Base-by-base conservation (phyloP, 1,284 basidiomycete genomes). In the Peniophora sp. region DNA sequence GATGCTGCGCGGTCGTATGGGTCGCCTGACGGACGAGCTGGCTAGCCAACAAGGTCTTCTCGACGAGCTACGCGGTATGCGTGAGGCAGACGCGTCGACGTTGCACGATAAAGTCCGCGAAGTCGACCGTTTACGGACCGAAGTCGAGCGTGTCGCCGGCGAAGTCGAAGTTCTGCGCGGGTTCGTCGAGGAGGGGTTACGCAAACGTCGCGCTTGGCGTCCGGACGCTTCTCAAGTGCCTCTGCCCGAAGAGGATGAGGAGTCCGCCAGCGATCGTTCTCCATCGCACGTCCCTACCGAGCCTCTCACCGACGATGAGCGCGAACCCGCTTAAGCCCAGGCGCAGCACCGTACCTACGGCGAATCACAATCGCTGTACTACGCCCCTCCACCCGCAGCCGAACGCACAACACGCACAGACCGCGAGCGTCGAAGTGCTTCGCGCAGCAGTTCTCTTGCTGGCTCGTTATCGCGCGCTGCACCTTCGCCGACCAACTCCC, bases 111-210 rank as follows among this genome's bases (percentile, higher is more conserved):
- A 86, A 61, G 67, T 75, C 22, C 66, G 67, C 12, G 85, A 89
- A 56, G 78, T 89, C 12, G 74, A 79, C 42, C 68, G 67, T 8
- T 71, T 90, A 20, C 73, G 73, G 48, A 70, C 75, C 14, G 84
- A 90, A 57, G 85, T 91, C 3, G 88, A 90, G 60, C 69, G 85
- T 24, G 76, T 95, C 3, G 82, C 79, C 0, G 81, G 81, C 2
- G 91, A 95, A 64, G 87, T 93, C 1, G 83, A 87, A 53, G 83
- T 88, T 3, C 71, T 94, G n/a, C 75, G 85, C 17, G 83, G 81
- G 0, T 84, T 93, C 0, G 88, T 93, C 0, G 89, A 92, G 61
- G 84, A 91, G 53, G 89, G 89, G 0, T 70, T 94, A 43, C 77
- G 81, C 49, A 87, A 89, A 56, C 69, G 49, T 68, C 71, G 53